Conservation (phyloP, 116 monocot species). For the Trichopus zeylanicus region DNA sequence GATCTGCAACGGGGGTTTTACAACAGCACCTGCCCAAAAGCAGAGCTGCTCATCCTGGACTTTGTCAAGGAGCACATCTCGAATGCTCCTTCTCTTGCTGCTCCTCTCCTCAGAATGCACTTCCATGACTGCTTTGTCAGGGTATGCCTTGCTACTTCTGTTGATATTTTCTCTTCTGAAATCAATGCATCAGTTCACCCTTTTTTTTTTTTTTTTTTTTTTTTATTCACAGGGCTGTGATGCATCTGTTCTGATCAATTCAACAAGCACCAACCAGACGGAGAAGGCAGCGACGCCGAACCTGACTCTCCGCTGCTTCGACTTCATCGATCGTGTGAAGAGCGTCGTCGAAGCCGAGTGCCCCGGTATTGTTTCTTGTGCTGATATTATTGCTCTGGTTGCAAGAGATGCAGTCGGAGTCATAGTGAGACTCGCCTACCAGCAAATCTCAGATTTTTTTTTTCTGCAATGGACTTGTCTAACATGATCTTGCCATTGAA, state of each 20-base stretch:
- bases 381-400: constrained; percentile 41
- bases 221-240: constrained; percentile 49
- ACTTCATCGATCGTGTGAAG: constrained; percentile 50
- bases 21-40: constrained; percentile 47
- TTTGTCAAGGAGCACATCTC: constrained; percentile 42
- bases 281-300: constrained; percentile 48
- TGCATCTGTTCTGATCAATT: constrained; percentile 47
- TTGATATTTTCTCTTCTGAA: not conserved
- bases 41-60: constrained; percentile 42
- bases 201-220: no score
- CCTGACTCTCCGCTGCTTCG: constrained; percentile 39
- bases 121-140: constrained; percentile 91
- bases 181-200: no score
- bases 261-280: constrained; percentile 16
- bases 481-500: not conserved
- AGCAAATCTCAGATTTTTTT: not conserved
- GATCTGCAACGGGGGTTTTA: constrained; percentile 61
- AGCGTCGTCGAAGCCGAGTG: constrained; percentile 34
- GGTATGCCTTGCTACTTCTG: constrained; percentile 18
- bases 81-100: constrained; percentile 45
- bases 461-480: not conserved
- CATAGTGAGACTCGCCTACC: constrained; percentile 12
- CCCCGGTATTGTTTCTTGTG: constrained; percentile 65
- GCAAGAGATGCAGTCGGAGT: constrained; percentile 48
- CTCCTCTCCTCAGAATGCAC: constrained; percentile 60